These are phyloP conservation scores for Thinopyrum elongatum DNA, from an alignment of 176 grass and related monocot genomes.

Conservation along the genomic window DNA sequence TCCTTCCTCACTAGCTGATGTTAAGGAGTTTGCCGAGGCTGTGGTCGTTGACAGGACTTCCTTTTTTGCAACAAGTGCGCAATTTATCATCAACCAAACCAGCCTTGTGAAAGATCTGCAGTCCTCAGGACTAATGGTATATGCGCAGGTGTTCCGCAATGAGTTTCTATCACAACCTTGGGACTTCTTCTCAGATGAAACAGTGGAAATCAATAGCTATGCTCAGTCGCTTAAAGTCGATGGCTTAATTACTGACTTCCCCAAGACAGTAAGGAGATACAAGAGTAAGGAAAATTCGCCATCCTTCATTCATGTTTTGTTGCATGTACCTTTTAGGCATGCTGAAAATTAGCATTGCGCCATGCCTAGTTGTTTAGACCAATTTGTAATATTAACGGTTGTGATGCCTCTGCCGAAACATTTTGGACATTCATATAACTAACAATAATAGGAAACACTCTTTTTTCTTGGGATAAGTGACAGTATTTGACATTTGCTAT, in stretches of 20 bases:
- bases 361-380: not conserved
- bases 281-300: slow-evolving; percentile 46
- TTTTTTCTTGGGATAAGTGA: not conserved
- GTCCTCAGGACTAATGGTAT: slow-evolving; percentile 53
- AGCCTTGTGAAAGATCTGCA: slow-evolving; percentile 39
- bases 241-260: slow-evolving; percentile 86
- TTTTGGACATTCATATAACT: not conserved
- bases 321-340: not conserved
- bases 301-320: not conserved
- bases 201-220: slow-evolving; percentile 78
- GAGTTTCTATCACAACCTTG: slow-evolving; percentile 61
- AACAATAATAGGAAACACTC: not conserved
- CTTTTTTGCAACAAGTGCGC: not conserved
- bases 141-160: slow-evolving; percentile 57
- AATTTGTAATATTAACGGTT: not conserved
- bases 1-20: slow-evolving; percentile 40
- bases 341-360: not conserved
- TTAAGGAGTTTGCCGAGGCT: slow-evolving; percentile 69
- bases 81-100: slow-evolving; percentile 40
- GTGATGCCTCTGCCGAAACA: not conserved
- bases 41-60: slow-evolving; percentile 49
- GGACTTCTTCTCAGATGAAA: slow-evolving; percentile 69
- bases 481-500: not conserved
- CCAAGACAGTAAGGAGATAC: slow-evolving; percentile 67
- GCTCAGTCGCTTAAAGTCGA: slow-evolving; percentile 33